Conservation (phyloP, 108 stramenopile species). For the Aurantiochytrium sp. region DNA sequence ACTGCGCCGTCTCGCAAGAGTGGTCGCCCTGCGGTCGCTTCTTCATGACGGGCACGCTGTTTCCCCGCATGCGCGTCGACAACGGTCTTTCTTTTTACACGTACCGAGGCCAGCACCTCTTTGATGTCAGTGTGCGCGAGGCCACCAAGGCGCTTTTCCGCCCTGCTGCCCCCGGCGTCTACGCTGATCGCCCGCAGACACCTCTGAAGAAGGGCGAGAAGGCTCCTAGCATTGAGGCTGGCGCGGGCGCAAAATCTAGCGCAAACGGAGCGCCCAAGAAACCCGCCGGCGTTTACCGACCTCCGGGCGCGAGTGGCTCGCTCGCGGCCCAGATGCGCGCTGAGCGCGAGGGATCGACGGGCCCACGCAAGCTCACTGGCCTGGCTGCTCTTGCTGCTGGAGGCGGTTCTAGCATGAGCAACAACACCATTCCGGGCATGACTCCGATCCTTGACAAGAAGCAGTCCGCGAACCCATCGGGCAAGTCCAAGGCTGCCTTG, state of each 20-base stretch:
- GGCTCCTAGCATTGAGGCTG: constrained; percentile 8
- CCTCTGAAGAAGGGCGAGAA: constrained; percentile 35
- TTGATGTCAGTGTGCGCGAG: constrained; percentile 39
- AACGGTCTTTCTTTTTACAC: constrained; percentile 76
- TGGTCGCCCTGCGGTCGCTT: constrained; percentile 86
- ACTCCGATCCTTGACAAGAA: not conserved
- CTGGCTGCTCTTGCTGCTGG: not conserved
- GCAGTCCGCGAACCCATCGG: not conserved
- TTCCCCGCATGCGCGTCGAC: constrained; percentile 96
- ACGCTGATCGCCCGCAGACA: constrained; percentile 77
- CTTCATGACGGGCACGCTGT: constrained; percentile 77
- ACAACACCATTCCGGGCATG: not conserved
- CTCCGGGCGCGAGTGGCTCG: constrained; percentile 45
- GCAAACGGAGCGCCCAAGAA: not conserved
- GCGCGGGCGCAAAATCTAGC: constrained; percentile 22
- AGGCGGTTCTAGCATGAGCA: not conserved
- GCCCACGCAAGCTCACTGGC: not conserved
- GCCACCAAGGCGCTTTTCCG: constrained; percentile 67
- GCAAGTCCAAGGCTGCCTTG: not conserved
- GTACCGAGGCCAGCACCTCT: constrained; percentile 66
- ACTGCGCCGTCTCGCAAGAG: constrained; percentile 71
- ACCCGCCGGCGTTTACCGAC: constrained; percentile 21
- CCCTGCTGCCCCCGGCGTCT: constrained; percentile 65
- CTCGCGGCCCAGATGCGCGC: constrained; percentile 58
- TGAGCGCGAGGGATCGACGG: constrained; percentile 39